Base-by-base conservation (phyloP, 2,329 filamentous ascomycete genomes). In the Stemphylium lycopersici region DNA sequence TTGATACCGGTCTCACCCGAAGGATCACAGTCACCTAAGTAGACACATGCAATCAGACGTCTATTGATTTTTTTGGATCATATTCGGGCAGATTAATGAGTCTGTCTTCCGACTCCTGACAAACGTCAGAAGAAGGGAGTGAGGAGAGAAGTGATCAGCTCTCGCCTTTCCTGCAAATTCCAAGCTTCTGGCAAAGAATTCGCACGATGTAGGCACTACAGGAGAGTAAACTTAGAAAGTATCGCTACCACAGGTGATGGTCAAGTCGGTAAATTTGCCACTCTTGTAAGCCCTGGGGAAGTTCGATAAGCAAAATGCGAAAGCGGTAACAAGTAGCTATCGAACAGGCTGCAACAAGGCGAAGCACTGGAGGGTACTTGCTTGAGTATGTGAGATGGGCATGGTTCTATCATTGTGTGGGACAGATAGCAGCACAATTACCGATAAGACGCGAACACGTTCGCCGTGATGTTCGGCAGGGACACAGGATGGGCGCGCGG, bases 1-100 rank as follows among this genome's bases (percentile, higher is more conserved):
- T 15, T 6, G 2, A 48, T 20, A 7, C 36, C 15, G 12, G 8
- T 5, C 2, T 39, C 37, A 15, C 32, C 12, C n/a, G 33, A 50
- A n/a, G 63, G 59, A 12, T 62, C 59, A 15, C 67, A 68, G 33
- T 66, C 61, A n/a, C 46, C 55, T 7, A 56, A 12, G 36, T 68
- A 68, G 24, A 65, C 38, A 36, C 58, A 67, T 3, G 56, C n/a
- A 8, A 67, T 45, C 26, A 67, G 43, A 15, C 61, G 58, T 22
- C 58, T 50, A 24, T 63, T 56, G 45, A 63, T 66, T 6, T 61
- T 6, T 61, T 54, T 4, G 64, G 64, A 6, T 67, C 59, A 16
- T 65, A 62, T 13, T 62, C 55, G 3, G 52, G 55, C 26, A 66
- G 47, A 22, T 61, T n/a, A 20, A 66, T 61, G 3, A 40, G 18